Evolutionary conservation across 257 asterid genomes (phyloP).

Genomic region (Misopates orontium): DNA sequence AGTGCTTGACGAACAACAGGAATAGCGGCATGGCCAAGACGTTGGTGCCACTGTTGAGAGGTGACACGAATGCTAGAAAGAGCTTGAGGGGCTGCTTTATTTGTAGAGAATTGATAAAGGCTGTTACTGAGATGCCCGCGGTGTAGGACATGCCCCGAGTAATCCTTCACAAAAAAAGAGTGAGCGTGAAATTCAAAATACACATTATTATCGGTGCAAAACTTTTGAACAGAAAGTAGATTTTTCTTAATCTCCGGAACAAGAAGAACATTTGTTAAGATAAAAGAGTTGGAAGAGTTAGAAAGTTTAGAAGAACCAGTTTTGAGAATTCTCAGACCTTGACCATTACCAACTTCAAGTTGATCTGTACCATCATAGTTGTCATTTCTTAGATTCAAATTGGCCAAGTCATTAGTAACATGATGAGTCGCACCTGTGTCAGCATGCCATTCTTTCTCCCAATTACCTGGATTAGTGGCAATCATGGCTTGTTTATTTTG

Average conservation of each 20-base stretch:
- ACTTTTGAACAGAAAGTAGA: neutral
- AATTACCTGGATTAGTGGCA: neutral
- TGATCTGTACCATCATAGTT: neutral
- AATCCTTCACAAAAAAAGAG: neutral
- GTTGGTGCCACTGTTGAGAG: neutral
- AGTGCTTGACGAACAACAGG: neutral
- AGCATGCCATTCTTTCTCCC: neutral
- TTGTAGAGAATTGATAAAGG: neutral
- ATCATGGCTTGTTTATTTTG: neutral
- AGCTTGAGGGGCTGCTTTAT: neutral
- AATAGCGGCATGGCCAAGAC: neutral
- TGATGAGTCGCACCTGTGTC: neutral
- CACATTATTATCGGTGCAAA: neutral
- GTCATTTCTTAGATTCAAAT: neutral
- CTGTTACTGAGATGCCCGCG: neutral
- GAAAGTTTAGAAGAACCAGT: neutral
- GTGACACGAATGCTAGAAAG: too few species aligned
- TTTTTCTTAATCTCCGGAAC: neutral
- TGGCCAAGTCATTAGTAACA: neutral
- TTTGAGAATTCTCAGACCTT: neutral
- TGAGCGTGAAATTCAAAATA: neutral
- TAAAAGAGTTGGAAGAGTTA: neutral
- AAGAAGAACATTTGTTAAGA: neutral
- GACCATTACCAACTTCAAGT: neutral
- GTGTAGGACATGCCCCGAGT: slow-evolving; percentile 12